phyloP scores from a whole-genome alignment of 2,329 filamentous ascomycete species.

The Sporothrix luriei region DNA sequence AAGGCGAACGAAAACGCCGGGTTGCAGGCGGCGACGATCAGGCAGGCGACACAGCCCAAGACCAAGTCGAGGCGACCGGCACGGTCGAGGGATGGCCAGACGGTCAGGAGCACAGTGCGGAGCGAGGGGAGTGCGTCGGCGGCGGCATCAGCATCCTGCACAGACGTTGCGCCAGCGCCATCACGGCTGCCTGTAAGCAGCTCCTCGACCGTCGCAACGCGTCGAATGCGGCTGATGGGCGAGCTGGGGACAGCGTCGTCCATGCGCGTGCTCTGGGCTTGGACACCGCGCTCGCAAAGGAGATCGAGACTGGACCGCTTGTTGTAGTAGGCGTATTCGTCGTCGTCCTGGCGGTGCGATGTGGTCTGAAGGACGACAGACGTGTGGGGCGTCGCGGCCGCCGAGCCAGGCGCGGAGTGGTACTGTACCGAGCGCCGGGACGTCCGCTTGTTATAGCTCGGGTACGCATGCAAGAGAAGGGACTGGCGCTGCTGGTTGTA shows the following conservation, averaged over 20 bases:
- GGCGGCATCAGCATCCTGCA: no score
- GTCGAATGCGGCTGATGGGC: background rate
- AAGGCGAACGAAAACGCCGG: slow-evolving; percentile 78
- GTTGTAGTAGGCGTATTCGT: slow-evolving; percentile 1
- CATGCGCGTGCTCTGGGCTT: slow-evolving; percentile 30
- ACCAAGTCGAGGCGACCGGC: slow-evolving; percentile 59
- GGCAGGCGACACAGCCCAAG: slow-evolving; percentile 61
- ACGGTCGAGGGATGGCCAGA: slow-evolving; percentile 66
- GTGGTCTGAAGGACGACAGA: background rate
- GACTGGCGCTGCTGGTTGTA: slow-evolving; percentile 25
- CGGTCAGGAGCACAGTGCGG: slow-evolving; percentile 62
- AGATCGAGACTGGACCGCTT: slow-evolving; percentile 29
- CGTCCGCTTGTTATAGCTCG: background rate
- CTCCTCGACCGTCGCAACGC: background rate
- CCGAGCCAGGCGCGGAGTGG: no score
- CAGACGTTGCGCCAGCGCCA: background rate
- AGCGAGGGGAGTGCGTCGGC: slow-evolving; percentile 43
- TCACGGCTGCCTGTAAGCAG: background rate
- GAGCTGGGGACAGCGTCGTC: slow-evolving; percentile 4
- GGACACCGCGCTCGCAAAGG: slow-evolving; percentile 26
- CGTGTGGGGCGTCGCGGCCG: background rate
- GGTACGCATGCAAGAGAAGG: slow-evolving; percentile 3
- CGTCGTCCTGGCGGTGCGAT: background rate
- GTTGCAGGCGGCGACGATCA: slow-evolving; percentile 63
- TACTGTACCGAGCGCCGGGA: background rate